Evolutionary conservation across 192 early-diverging fungal genomes (phyloP), one percentile per base, ranked within the genome.

Genomic region (Backusella psychrophila): DNA sequence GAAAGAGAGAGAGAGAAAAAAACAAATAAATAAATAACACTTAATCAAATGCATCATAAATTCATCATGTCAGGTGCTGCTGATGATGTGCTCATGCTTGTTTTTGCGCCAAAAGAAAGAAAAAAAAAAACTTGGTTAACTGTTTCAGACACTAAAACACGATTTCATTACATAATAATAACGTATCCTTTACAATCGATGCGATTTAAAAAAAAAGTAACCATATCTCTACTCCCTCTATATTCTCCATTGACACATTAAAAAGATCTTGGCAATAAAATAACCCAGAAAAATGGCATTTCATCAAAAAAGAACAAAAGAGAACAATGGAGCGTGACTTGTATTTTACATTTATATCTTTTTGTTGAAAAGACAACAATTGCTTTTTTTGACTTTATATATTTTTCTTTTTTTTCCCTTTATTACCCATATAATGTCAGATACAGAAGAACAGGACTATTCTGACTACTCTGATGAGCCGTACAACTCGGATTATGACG

Each of bases 41-140:
- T 39, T 39, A 11, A 11, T 39, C 38, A 59, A 59, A 59, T 59
- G 53, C 53, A 59, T 59, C 26, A 63, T 29, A 63, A 29, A 63
- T 63, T 12, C 26, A 63, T 63, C 56, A 63, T 63, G 56, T 63
- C 56, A 59, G 56, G 56, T 59, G 56, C 5, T 59, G 56, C 3
- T 59, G 53, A 56, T 56, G 56, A 59, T 59, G 56, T 59, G 56
- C 56, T 59, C 56, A 59, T 59, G 56, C 56, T 59, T 59, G 23
- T 14, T 21, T 59, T 59, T 59, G 56, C 56, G 21, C 56, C 56
- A 26, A 39, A 38, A 36, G 8, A n/a, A n/a, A n/a, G n/a, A n/a
- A n/a, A 36, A 36, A 21, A 53, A 42, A 42, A 42, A 11, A 14
- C 14, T 42, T 44, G 3, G 0, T 23, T 53, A 2, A 12, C 23